Evolutionary conservation across 2,329 filamentous ascomycete species (phyloP).

Genomic region (Diaporthe citri): DNA sequence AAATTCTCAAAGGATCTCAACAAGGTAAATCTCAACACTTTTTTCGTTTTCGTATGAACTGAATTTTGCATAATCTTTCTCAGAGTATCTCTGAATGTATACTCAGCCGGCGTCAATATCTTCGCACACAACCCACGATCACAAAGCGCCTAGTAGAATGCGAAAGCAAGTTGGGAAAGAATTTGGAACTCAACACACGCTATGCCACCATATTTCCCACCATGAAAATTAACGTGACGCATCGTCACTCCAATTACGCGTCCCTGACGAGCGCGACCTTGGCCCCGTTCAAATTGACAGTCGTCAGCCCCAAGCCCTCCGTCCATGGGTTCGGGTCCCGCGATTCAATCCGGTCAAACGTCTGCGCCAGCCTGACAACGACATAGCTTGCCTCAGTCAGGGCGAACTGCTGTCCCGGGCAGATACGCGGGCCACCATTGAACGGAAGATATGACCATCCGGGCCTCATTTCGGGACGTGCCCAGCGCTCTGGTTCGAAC

Average conservation of each 20-base stretch:
- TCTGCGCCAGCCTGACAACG: slow-evolving; percentile 12
- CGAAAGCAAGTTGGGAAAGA: not conserved
- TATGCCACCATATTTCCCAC: not conserved
- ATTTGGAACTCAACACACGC: not conserved
- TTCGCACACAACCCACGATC: not conserved
- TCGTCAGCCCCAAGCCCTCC: slow-evolving; percentile 8
- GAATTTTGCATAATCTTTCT: not conserved
- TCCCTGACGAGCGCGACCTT: slow-evolving; percentile 10
- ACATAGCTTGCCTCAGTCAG: slow-evolving; percentile 66
- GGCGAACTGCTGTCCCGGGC: slow-evolving; percentile 70
- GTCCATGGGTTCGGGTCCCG: slow-evolving; percentile 16
- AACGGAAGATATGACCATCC: slow-evolving; percentile 67
- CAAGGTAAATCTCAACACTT: not conserved
- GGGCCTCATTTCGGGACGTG: slow-evolving; percentile 10
- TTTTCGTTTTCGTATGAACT: too few species aligned
- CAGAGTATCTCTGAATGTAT: not conserved
- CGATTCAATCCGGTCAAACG: slow-evolving; percentile 11
- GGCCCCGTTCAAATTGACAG: slow-evolving; percentile 7
- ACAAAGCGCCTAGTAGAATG: not conserved
- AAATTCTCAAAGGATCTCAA: not conserved
- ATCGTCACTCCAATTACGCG: not conserved
- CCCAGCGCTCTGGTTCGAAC: slow-evolving; percentile 25
- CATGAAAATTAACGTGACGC: not conserved
- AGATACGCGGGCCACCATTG: slow-evolving; percentile 67
- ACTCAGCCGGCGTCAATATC: not conserved